Evolutionary conservation across 768 basidiomycete species (phyloP).

Genomic region (Favolaschia claudopus): DNA sequence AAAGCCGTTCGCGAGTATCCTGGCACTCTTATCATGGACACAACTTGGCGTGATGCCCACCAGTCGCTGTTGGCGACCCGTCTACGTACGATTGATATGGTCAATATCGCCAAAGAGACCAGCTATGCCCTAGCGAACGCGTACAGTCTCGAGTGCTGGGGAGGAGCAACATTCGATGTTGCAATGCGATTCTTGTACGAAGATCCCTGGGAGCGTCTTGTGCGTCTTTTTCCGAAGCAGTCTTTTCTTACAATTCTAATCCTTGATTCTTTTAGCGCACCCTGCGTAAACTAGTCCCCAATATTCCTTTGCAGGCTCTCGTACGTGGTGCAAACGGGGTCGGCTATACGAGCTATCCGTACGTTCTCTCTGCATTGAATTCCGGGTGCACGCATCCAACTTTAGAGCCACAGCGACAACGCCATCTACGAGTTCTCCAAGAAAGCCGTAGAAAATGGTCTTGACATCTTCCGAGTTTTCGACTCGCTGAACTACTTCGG

Average conservation of each 20-base stretch:
- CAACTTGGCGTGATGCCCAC: slow-evolving; percentile 99
- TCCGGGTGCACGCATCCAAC: slow-evolving; percentile 16
- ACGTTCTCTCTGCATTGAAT: slow-evolving; percentile 37
- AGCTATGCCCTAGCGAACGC: slow-evolving; percentile 94
- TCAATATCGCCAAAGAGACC: slow-evolving; percentile 98
- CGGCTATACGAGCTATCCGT: slow-evolving; percentile 99
- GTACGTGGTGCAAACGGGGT: slow-evolving; percentile 99
- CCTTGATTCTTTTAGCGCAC: slow-evolving; percentile 64
- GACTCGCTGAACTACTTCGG: slow-evolving; percentile 99
- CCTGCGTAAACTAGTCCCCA: slow-evolving; percentile 94
- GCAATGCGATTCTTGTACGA: slow-evolving; percentile 99
- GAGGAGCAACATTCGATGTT: slow-evolving; percentile 98
- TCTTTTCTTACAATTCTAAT: slow-evolving; percentile 2
- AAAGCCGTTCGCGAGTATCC: slow-evolving; percentile 97
- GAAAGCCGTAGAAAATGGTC: slow-evolving; percentile 99
- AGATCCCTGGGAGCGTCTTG: slow-evolving; percentile 98
- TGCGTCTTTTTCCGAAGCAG: slow-evolving; percentile 42
- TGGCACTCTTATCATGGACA: slow-evolving; percentile 96
- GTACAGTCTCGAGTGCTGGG: slow-evolving; percentile 98
- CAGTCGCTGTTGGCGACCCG: slow-evolving; percentile 97
- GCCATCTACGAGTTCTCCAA: slow-evolving; percentile 99
- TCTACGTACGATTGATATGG: slow-evolving; percentile 95
- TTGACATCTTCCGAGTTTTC: slow-evolving; percentile 99
- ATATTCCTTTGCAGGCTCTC: slow-evolving; percentile 97
- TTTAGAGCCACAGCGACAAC: slow-evolving; percentile 76